Evolutionary conservation across 106 monocot species (phyloP), one percentile per base, ranked within the genome.

Genomic region (Dioscorea alata): DNA sequence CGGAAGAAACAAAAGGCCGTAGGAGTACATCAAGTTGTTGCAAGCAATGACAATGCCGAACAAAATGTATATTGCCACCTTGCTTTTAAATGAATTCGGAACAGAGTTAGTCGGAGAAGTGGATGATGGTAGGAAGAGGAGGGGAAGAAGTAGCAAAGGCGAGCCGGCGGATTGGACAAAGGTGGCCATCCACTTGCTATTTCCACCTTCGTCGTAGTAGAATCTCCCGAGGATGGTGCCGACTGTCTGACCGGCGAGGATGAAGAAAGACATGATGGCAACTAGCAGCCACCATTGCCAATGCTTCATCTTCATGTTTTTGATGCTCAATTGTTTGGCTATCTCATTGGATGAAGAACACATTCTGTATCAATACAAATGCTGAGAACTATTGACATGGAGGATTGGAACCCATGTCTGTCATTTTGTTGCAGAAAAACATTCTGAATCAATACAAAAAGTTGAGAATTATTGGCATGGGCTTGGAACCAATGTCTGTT

Each of bases 11-110:
- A 79, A 52, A 32, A 79, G 74, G 58, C 73, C 79, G 54, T 79
- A 79, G 49, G 79, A 79, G 49, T 74, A 79, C 79, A 79, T 74
- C 33, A 79, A 74, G 52, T 79, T 79, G 74, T 79, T 62, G 0
- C 34, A 48, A 9, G 64, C 73, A 12, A 58, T 48, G 13, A 79
- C 48, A 35, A 79, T 32, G n/a, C 79, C 79, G 21, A 79, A 8
- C 1, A 10, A 31, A 33, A 64, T 50, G 74, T 74, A 79, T 48
- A 79, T 74, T 1, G 69, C 64, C 6, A 69, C 21, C 23, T 79
- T 79, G 14, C 68, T 42, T n/a, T 33, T 52, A 49, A 57, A 48
- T 4, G 64, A 48, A 20, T 6, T 2, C 13, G 53, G 13, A 18
- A 18, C 14, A 10, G 53, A 16, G 52, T 20, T n/a, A 16, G 51